Conservation (phyloP, 805 yeast species). For the Starmerella vaccinii region DNA sequence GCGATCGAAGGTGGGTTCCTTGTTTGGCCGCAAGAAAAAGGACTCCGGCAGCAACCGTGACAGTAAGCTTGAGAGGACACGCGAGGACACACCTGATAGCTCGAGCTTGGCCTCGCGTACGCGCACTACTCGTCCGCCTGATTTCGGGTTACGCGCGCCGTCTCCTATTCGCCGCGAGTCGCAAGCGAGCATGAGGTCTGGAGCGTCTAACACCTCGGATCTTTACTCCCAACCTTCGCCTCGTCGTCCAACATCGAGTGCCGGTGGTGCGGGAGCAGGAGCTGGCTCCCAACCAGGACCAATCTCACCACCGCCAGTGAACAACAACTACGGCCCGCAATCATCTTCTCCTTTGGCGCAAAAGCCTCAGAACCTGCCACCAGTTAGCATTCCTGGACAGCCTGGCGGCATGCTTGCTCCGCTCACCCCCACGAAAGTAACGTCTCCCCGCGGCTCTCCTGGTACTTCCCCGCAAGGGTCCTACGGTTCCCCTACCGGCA, state of each 20-base stretch:
- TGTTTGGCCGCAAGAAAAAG: slow-evolving; percentile 29
- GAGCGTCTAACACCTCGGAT: background rate
- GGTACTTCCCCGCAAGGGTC: slow-evolving; percentile 1
- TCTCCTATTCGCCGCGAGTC: slow-evolving; percentile 10
- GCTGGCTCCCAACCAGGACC: background rate
- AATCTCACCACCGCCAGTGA: background rate
- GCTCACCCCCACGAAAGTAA: slow-evolving; percentile 12
- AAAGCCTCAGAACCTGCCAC: background rate
- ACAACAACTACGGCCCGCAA: background rate
- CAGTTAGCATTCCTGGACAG: background rate
- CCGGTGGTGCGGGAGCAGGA: background rate
- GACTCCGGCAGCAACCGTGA: slow-evolving; percentile 7
- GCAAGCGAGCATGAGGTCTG: background rate
- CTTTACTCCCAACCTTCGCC: slow-evolving; percentile 14
- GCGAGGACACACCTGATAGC: slow-evolving; percentile 10
- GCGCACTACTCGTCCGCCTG: slow-evolving; percentile 21
- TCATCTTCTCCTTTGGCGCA: background rate
- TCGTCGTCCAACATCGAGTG: slow-evolving; percentile 1
- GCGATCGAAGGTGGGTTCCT: slow-evolving; percentile 32
- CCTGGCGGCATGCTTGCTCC: slow-evolving; percentile 6
- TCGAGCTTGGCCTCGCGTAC: background rate
- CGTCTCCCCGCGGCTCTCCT: slow-evolving; percentile 7
- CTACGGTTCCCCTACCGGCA: background rate
- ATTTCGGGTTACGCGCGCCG: slow-evolving; percentile 18
- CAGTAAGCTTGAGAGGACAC: slow-evolving; percentile 8